Percentiles rank a stretch among this genome's conserved stretches.
Evolutionary conservation across 805 yeast species (phyloP).

Genomic region (Kazachstania psychrophila): DNA sequence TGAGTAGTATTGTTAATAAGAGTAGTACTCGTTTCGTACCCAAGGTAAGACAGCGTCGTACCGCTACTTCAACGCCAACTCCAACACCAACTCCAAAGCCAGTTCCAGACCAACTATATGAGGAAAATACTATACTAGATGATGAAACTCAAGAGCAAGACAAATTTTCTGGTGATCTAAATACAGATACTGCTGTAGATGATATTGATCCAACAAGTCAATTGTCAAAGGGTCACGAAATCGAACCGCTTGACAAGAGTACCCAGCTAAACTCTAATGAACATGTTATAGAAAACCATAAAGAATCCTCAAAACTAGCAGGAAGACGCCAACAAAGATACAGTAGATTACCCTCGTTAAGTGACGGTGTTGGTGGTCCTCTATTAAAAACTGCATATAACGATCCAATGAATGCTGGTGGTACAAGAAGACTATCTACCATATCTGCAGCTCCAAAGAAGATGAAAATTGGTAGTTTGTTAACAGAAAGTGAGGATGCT

Average conservation of each 20-base stretch:
- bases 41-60: slow-evolving; percentile 38
- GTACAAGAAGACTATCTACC: slow-evolving; percentile 18
- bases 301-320: no score
- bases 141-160: slow-evolving; percentile 3
- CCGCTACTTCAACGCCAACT: slow-evolving; percentile 23
- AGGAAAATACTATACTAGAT: background rate
- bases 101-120: background rate
- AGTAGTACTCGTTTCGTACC: slow-evolving; percentile 61
- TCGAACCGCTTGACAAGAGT: no score
- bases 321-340: slow-evolving; percentile 14
- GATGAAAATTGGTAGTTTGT: slow-evolving; percentile 10
- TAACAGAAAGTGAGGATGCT: slow-evolving; percentile 20
- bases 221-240: no score
- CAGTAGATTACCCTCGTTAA: slow-evolving; percentile 35
- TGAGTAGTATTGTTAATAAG: slow-evolving; percentile 37
- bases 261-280: no score
- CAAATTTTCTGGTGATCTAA: background rate
- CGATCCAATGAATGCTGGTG: slow-evolving; percentile 7
- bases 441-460: slow-evolving; percentile 16
- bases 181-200: background rate
- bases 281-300: no score
- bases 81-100: slow-evolving; percentile 9
- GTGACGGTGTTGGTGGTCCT: slow-evolving; percentile 28
- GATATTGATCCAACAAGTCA: background rate
- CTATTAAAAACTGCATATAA: slow-evolving; percentile 22